Conservation (phyloP, 2,329 filamentous ascomycete genomes). For the Thermoascus crustaceus region DNA sequence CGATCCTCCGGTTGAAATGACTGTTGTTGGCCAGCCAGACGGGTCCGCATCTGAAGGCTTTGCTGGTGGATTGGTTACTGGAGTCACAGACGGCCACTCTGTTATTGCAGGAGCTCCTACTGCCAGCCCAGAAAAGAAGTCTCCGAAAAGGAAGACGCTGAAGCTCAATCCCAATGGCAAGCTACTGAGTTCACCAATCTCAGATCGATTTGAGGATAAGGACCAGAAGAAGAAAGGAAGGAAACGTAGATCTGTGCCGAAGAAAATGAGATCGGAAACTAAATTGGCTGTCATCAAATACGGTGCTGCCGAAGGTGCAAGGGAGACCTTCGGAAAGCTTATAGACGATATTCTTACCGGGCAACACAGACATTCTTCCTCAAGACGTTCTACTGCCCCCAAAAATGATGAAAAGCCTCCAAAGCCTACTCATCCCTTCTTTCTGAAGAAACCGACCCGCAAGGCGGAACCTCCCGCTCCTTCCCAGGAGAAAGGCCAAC, state of each 20-base stretch:
- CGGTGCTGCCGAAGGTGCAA: slow-evolving; percentile 40
- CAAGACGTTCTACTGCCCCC: slow-evolving; percentile 13
- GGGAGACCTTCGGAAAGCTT: slow-evolving; percentile 46
- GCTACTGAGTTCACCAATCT: slow-evolving; percentile 31
- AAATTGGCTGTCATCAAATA: slow-evolving; percentile 53
- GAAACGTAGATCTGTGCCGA: slow-evolving; percentile 28
- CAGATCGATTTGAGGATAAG: slow-evolving; percentile 12
- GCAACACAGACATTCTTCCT: slow-evolving; percentile 20
- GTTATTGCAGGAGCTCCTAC: too few species aligned
- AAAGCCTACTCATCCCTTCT: slow-evolving; percentile 61
- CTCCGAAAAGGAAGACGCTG: slow-evolving; percentile 47
- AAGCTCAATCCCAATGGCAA: slow-evolving; percentile 38
- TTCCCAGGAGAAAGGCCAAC: not conserved
- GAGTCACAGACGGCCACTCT: too few species aligned
- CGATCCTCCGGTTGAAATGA: too few species aligned
- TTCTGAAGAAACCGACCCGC: slow-evolving; percentile 47
- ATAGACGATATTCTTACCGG: slow-evolving; percentile 56
- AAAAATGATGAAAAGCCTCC: slow-evolving; percentile 20
- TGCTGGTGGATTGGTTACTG: too few species aligned
- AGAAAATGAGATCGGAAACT: slow-evolving; percentile 20
- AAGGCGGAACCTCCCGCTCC: slow-evolving; percentile 5
- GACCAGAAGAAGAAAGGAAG: slow-evolving; percentile 13
- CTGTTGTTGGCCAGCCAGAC: too few species aligned
- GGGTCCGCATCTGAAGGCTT: too few species aligned
- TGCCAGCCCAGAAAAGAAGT: slow-evolving; percentile 5